phyloP scores from a whole-genome alignment of 2,329 filamentous ascomycete species.

The Aureobasidium sp. region DNA sequence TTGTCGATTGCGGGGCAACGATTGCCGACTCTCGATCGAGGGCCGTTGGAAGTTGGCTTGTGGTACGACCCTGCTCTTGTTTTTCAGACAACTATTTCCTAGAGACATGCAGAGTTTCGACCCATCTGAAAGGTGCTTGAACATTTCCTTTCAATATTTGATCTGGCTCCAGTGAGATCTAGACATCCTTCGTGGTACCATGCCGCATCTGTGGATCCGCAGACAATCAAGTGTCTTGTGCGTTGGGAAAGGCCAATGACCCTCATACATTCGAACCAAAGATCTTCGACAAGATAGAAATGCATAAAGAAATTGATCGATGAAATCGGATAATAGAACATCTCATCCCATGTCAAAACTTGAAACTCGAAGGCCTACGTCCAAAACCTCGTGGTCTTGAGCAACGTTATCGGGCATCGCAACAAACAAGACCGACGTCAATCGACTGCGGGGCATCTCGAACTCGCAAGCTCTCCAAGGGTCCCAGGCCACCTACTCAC shows the following conservation, averaged over 20 bases:
- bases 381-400: constrained; percentile 3
- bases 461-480: background rate
- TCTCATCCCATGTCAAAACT: too few species aligned
- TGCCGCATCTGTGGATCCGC: too few species aligned
- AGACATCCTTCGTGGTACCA: too few species aligned
- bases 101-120: background rate
- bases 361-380: background rate
- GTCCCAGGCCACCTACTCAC: background rate
- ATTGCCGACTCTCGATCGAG: constrained; percentile 2
- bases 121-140: too few species aligned
- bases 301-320: too few species aligned
- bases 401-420: background rate
- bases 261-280: too few species aligned
- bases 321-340: background rate
- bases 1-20: constrained; percentile 8
- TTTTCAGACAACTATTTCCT: background rate
- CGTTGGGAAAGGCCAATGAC: too few species aligned
- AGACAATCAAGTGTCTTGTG: too few species aligned
- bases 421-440: constrained; percentile 5
- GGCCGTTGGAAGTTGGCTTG: background rate
- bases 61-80: background rate
- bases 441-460: constrained; percentile 5
- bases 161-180: too few species aligned
- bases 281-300: too few species aligned
- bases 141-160: too few species aligned